These are phyloP conservation scores for Neofusicoccum umdonicola DNA, from an alignment of 2,329 filamentous ascomycete genomes.

Conservation along the genomic window DNA sequence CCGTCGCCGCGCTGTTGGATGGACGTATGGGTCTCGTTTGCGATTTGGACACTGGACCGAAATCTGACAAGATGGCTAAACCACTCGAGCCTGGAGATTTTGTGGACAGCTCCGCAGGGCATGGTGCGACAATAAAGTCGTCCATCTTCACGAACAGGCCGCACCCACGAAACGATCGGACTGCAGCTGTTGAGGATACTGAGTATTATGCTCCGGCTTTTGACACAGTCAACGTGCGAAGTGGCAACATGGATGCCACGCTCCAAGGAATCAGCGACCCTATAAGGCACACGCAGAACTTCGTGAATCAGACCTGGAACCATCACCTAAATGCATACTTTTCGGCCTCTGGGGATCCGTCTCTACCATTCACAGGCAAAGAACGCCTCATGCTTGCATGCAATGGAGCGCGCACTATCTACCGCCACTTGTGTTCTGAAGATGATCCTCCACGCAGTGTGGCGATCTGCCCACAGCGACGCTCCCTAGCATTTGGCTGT, in stretches of 20 bases:
- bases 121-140: conserved; percentile 18
- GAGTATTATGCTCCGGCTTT: conserved; percentile 18
- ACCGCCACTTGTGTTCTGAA: conserved; percentile 56
- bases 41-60: conserved; percentile 42
- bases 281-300: conserved; percentile 24
- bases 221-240: conserved; percentile 28
- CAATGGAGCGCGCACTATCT: conserved; percentile 37
- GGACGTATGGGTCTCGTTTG: conserved; percentile 62
- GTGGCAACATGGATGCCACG: conserved; percentile 24
- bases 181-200: background rate
- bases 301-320: conserved; percentile 34
- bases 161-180: background rate
- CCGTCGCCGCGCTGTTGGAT: conserved; percentile 59
- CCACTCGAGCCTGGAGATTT: background rate
- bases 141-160: conserved; percentile 20
- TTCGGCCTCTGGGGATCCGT: background rate
- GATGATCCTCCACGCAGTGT: conserved; percentile 65
- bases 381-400: background rate
- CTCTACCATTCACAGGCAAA: background rate
- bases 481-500: conserved; percentile 65
- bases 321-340: conserved; percentile 15
- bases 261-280: conserved; percentile 27
- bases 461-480: conserved; percentile 62
- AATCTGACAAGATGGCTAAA: background rate
- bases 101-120: background rate